Base-by-base conservation (phyloP, 225 moss, liverwort and hornwort genomes). In the Takakia lepidozioides region DNA sequence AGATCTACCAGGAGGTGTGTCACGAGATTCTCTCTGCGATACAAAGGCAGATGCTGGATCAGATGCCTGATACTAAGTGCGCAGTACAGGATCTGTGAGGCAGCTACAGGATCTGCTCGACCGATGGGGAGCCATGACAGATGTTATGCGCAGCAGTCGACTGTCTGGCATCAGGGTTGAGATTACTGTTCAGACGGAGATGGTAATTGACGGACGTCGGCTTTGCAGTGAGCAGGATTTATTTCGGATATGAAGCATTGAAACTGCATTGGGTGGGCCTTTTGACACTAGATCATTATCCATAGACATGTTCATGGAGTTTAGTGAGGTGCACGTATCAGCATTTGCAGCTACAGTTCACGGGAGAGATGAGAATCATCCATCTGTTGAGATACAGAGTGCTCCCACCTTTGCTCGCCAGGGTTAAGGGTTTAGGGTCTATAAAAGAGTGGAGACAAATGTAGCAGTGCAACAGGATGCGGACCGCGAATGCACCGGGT, bases 191-290 rank as follows among this genome's bases (percentile, higher is more conserved):
- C n/a, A n/a, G n/a, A n/a, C n/a, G n/a, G n/a, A n/a, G n/a, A n/a
- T n/a, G n/a, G n/a, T n/a, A n/a, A n/a, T n/a, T n/a, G n/a, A n/a
- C n/a, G n/a, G n/a, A n/a, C n/a, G n/a, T n/a, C n/a, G n/a, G n/a
- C n/a, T n/a, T n/a, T n/a, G n/a, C n/a, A n/a, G n/a, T 41, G 41
- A 41, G 41, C 41, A 41, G 14, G 41, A 41, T 41, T 46, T 46
- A 46, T 46, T 46, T 21, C 46, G 14, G 23, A 21, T 21, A 21
- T 8, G 21, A 25, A 24, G 46, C 46, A 21, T 43, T 43, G 42
- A 43, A 19, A 43, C 8, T 43, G 42, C 42, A 43, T 18, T 43
- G 42, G 42, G 42, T 46, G 46, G 18, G 6, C 23, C 4, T 21
- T 46, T 46, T 46, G 20, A 46, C 5, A 19, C 9, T 46, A 46